phyloP scores from a whole-genome alignment of 257 asterid genomes.

The Dorcoceras hygrometricum region DNA sequence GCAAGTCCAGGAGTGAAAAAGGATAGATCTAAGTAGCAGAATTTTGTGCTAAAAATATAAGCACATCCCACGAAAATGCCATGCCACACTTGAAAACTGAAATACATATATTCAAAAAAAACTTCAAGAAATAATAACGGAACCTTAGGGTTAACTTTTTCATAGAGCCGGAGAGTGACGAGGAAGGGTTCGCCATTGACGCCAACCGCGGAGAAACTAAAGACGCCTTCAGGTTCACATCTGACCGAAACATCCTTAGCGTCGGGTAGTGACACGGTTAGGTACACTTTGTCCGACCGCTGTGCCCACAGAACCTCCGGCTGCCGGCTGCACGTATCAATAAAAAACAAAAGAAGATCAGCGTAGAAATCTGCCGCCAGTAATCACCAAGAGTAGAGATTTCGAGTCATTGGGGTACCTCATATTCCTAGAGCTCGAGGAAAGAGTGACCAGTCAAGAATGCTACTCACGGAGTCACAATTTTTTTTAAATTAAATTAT shows the following conservation, averaged over 20 bases:
- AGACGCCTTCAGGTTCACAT: constrained; percentile 56
- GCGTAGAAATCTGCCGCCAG: too few species aligned
- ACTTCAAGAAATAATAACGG: background rate
- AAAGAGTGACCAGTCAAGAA: background rate
- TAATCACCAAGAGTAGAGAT: too few species aligned
- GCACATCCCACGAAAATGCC: too few species aligned
- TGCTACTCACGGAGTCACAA: too few species aligned
- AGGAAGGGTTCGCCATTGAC: constrained; percentile 51
- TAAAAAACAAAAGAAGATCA: too few species aligned
- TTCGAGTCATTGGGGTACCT: constrained; percentile 3
- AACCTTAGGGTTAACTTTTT: constrained; percentile 68
- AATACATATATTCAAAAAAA: too few species aligned
- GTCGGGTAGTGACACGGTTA: constrained; percentile 77
- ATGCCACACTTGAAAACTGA: too few species aligned
- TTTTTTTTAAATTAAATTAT: too few species aligned
- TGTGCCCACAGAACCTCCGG: constrained; percentile 96
- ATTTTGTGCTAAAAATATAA: too few species aligned
- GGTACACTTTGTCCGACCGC: constrained; percentile 72
- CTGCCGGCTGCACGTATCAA: constrained; percentile 49
- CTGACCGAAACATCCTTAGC: constrained; percentile 67
- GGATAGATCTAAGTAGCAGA: too few species aligned
- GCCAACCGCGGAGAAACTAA: constrained; percentile 70
- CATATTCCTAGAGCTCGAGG: background rate
- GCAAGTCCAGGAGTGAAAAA: too few species aligned
- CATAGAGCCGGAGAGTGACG: constrained; percentile 59